phyloP scores from a whole-genome alignment of 164 flowering plant species.

The Cinnamomum micranthum region DNA sequence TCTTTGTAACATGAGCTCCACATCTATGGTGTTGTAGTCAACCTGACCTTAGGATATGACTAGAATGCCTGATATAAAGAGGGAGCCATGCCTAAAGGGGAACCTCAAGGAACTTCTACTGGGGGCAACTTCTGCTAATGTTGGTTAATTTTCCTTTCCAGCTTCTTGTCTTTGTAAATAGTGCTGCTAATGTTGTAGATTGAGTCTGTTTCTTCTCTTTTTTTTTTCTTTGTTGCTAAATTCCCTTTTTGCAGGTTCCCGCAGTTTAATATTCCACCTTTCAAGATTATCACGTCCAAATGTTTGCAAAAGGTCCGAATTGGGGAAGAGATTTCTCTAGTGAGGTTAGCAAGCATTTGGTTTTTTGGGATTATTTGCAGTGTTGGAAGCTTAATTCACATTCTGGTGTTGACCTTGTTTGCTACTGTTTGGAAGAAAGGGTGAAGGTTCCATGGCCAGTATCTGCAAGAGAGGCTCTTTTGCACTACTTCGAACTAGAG shows the following conservation, averaged over 20 bases:
- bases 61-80: too few relatives aligned
- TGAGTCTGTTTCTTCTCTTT: not conserved
- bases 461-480: slow-evolving; percentile 69
- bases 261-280: slow-evolving; percentile 62
- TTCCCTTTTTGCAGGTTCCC: slow-evolving; percentile 69
- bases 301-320: slow-evolving; percentile 59
- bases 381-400: slow-evolving; percentile 5
- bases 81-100: too few relatives aligned
- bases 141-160: too few relatives aligned
- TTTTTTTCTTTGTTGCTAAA: not conserved
- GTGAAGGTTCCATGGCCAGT: slow-evolving; percentile 93
- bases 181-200: too few relatives aligned
- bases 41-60: too few relatives aligned
- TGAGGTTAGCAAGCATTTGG: slow-evolving; percentile 54
- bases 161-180: too few relatives aligned
- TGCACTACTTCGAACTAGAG: slow-evolving; percentile 71
- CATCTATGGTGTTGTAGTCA: too few relatives aligned
- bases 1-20: too few relatives aligned
- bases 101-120: too few relatives aligned
- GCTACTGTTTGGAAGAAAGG: slow-evolving; percentile 78
- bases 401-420: slow-evolving; percentile 27
- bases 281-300: slow-evolving; percentile 46
- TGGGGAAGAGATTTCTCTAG: slow-evolving; percentile 75
- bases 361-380: not conserved
- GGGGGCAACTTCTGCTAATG: too few relatives aligned